phyloP scores from a whole-genome alignment of 2,329 filamentous ascomycete species.

The Pseudocercospora fijiensis region DNA sequence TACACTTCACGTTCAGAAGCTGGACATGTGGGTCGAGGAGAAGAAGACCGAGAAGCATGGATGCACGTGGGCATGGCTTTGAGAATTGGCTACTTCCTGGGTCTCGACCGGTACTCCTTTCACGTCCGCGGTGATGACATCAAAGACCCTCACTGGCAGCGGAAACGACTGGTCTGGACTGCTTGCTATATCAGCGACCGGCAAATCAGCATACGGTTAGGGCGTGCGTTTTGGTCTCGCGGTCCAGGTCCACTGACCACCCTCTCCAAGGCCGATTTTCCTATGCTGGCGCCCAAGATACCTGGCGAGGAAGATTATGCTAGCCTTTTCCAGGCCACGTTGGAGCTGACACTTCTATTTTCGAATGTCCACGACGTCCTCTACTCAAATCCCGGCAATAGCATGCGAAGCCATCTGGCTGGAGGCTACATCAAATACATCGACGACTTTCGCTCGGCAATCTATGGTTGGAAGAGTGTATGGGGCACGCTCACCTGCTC shows the following conservation, averaged over 20 bases:
- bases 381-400: constrained; percentile 68
- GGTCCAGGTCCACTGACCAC: constrained; percentile 67
- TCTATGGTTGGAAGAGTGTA: constrained; percentile 68
- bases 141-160: constrained; percentile 60
- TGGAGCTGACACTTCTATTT: constrained; percentile 70
- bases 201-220: constrained; percentile 68
- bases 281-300: constrained; percentile 59
- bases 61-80: constrained; percentile 73
- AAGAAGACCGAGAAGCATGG: constrained; percentile 73
- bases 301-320: constrained; percentile 66
- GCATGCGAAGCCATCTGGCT: constrained; percentile 67
- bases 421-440: constrained; percentile 74
- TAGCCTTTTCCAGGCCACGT: constrained; percentile 67
- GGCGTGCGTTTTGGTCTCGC: constrained; percentile 71
- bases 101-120: constrained; percentile 67
- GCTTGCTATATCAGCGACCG: constrained; percentile 66
- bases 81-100: constrained; percentile 68
- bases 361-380: constrained; percentile 72
- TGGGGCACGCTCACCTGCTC: constrained; percentile 68
- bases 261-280: constrained; percentile 65
- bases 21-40: constrained; percentile 65
- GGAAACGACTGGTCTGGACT: constrained; percentile 68
- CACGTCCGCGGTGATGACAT: constrained; percentile 56
- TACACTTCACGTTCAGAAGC: constrained; percentile 61
- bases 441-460: constrained; percentile 68